Conservation (phyloP, 106 monocot genomes). For the Acorus gramineus region DNA sequence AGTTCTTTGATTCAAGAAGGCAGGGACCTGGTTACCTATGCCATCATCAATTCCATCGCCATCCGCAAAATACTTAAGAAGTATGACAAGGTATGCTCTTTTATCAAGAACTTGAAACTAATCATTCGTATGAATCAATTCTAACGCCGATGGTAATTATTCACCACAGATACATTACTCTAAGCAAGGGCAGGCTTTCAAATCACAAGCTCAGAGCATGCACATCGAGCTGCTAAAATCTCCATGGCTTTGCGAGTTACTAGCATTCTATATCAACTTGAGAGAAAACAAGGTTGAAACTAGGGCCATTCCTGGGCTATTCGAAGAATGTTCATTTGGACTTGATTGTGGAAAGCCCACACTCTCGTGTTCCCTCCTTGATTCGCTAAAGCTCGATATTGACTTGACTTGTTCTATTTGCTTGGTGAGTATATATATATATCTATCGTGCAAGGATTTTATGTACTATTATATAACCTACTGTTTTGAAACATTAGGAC, state of each 20-base stretch:
- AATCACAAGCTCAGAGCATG: constrained; percentile 46
- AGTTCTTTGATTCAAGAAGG: constrained; percentile 45
- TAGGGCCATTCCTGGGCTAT: constrained; percentile 23
- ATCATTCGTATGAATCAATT: neutral
- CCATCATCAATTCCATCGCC: constrained; percentile 75
- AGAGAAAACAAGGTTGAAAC: constrained; percentile 20
- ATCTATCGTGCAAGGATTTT: neutral
- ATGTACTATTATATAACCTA: too few relatives aligned
- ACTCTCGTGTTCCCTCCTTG: constrained; percentile 52
- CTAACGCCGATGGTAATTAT: too few relatives aligned
- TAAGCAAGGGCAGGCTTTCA: constrained; percentile 77
- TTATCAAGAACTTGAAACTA: neutral
- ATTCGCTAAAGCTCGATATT: constrained; percentile 64
- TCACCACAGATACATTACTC: constrained; percentile 59
- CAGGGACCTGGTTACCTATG: constrained; percentile 71
- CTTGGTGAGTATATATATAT: constrained; percentile 36
- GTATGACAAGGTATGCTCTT: constrained; percentile 66
- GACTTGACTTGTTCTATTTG: constrained; percentile 88
- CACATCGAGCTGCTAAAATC: constrained; percentile 87
- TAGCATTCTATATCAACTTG: constrained; percentile 76
- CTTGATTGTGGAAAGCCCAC: constrained; percentile 49
- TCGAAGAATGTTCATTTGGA: constrained; percentile 44
- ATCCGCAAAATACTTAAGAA: constrained; percentile 87
- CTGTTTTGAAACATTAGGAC: too few relatives aligned
- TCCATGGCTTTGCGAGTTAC: constrained; percentile 81